These are phyloP conservation scores for Selenicereus undatus DNA, from an alignment of 148 eudicot genomes.

Conservation along the genomic window DNA sequence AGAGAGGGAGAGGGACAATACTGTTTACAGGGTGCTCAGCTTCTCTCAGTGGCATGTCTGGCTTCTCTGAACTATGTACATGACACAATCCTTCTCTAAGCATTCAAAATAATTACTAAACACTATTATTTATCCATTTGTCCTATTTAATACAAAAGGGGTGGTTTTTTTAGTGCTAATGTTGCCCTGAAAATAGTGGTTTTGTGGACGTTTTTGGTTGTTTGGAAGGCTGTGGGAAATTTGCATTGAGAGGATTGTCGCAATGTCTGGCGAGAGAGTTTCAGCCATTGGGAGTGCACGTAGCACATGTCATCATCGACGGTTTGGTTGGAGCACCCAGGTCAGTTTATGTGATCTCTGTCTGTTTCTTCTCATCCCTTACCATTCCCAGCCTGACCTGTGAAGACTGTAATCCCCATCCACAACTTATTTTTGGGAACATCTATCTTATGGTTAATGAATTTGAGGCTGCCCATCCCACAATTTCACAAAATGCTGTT, in stretches of 20 bases:
- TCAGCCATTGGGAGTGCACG: conserved; percentile 71
- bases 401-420: neutral
- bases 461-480: too few species aligned
- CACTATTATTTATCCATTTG: neutral
- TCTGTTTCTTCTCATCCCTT: neutral
- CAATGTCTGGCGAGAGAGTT: conserved; percentile 78
- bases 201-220: neutral
- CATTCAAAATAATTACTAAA: neutral
- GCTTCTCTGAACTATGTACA: conserved; percentile 69
- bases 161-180: neutral
- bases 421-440: neutral
- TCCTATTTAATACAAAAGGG: neutral
- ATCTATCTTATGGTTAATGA: neutral
- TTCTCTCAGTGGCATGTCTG: conserved; percentile 65
- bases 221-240: conserved; percentile 70
- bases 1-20: conserved; percentile 79
- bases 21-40: conserved; percentile 87
- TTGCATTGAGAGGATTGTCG: conserved; percentile 73
- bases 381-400: neutral
- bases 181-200: neutral
- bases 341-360: conserved; percentile 20
- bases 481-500: too few species aligned
- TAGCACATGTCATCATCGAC: conserved; percentile 71
- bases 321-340: conserved; percentile 66
- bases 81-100: neutral